A percentile compares a stretch with the other conserved stretches of the same genome.
phyloP scores from a whole-genome alignment of 1,284 basidiomycete species.

The Mycena citricolor region DNA sequence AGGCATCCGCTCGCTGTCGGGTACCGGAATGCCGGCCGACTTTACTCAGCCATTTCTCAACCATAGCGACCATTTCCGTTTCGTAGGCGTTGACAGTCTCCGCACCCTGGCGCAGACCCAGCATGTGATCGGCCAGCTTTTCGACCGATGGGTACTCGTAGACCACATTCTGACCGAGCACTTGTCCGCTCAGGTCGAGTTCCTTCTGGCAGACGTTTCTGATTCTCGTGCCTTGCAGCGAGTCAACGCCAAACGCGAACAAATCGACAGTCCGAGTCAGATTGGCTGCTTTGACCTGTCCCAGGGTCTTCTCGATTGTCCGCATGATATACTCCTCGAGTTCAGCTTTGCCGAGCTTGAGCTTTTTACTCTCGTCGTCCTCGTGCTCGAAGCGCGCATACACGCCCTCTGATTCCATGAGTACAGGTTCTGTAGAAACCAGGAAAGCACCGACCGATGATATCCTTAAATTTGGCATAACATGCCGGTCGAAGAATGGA shows the following conservation, averaged over 20 bases:
- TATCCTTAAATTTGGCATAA: slow-evolving; percentile 49
- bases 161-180: slow-evolving; percentile 45
- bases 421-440: background rate
- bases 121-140: slow-evolving; percentile 32
- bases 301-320: slow-evolving; percentile 36
- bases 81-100: slow-evolving; percentile 29
- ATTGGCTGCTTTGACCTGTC: slow-evolving; percentile 30
- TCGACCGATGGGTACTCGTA: slow-evolving; percentile 44
- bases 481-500: slow-evolving; percentile 42
- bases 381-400: slow-evolving; percentile 48
- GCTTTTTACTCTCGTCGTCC: slow-evolving; percentile 37
- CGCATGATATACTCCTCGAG: slow-evolving; percentile 40
- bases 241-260: slow-evolving; percentile 53
- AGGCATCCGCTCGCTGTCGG: slow-evolving; percentile 17
- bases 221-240: slow-evolving; percentile 54
- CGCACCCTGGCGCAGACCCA: slow-evolving; percentile 30
- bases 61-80: slow-evolving; percentile 38
- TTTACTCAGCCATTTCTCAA: slow-evolving; percentile 38
- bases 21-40: slow-evolving; percentile 12
- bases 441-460: slow-evolving; percentile 35
- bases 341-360: slow-evolving; percentile 27
- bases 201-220: slow-evolving; percentile 49
- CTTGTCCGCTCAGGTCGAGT: slow-evolving; percentile 36
- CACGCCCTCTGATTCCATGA: slow-evolving; percentile 31
- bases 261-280: slow-evolving; percentile 37